Conservation (phyloP, 2,329 filamentous ascomycete species). For the Chaetomium sp. region DNA sequence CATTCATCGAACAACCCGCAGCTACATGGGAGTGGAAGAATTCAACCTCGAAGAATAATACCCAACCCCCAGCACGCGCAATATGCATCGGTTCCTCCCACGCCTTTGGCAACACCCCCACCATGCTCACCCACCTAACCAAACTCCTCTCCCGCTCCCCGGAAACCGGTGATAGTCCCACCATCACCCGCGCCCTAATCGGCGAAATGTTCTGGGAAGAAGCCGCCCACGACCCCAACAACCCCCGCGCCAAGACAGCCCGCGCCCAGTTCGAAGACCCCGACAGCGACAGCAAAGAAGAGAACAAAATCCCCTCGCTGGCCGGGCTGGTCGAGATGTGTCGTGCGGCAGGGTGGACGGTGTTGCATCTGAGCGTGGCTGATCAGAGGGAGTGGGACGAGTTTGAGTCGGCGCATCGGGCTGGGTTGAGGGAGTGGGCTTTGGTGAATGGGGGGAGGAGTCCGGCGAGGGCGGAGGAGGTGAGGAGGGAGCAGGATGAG, state of each 20-base stretch:
- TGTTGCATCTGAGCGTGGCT: slow-evolving; percentile 2
- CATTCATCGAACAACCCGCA: background rate
- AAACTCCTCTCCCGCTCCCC: background rate
- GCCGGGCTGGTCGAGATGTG: background rate
- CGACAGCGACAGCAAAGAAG: background rate
- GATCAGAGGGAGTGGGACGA: slow-evolving; percentile 11
- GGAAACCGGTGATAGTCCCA: background rate
- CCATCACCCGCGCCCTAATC: background rate
- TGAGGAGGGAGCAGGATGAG: background rate
- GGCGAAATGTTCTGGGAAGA: slow-evolving; percentile 7
- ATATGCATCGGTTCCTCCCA: slow-evolving; percentile 4
- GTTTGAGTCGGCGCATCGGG: slow-evolving; percentile 5
- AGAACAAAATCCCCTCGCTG: background rate
- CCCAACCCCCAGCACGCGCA: background rate
- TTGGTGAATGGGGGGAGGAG: background rate
- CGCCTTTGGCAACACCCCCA: background rate
- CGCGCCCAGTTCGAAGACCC: background rate
- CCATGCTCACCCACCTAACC: slow-evolving; percentile 1
- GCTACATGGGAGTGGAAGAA: too few relatives aligned
- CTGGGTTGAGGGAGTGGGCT: slow-evolving; percentile 2
- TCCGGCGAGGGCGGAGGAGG: background rate
- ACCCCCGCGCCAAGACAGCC: too few relatives aligned
- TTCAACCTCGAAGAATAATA: too few relatives aligned
- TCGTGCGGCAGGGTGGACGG: slow-evolving; percentile 1
- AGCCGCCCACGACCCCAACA: too few relatives aligned